Evolutionary conservation across 1,284 basidiomycete genomes (phyloP).

Genomic region (Ustilago bromivora): DNA sequence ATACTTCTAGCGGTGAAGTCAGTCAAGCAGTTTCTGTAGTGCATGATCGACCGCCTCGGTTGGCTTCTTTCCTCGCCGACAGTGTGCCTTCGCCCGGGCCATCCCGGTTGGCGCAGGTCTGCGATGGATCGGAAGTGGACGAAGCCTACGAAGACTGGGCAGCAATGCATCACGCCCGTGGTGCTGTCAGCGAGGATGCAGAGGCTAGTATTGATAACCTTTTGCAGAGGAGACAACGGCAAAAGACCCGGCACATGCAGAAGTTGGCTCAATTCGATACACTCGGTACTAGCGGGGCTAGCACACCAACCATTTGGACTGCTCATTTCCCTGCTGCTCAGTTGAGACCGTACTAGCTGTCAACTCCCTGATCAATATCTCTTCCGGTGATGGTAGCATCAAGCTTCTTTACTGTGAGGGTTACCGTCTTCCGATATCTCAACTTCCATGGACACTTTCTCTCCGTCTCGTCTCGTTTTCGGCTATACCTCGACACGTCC

Average conservation of each 20-base stretch:
- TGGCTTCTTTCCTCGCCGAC: conserved; percentile 30
- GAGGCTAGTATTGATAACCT: conserved; percentile 37
- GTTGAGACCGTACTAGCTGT: conserved; percentile 43
- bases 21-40: conserved; percentile 41
- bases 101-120: neutral
- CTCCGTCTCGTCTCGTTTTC: neutral
- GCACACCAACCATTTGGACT: conserved; percentile 43
- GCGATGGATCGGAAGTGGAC: conserved; percentile 20
- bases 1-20: conserved; percentile 44
- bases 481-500: conserved; percentile 4
- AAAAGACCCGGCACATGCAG: conserved; percentile 22
- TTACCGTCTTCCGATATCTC: neutral
- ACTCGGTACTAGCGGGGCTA: conserved; percentile 24
- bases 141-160: conserved; percentile 52
- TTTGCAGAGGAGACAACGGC: conserved; percentile 26
- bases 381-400: neutral
- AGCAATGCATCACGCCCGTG: conserved; percentile 46
- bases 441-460: conserved; percentile 6
- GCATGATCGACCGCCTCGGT: conserved; percentile 40
- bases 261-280: conserved; percentile 27
- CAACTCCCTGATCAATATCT: neutral
- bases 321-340: conserved; percentile 49
- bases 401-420: neutral
- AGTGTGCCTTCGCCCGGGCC: neutral
- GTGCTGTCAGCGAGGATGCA: conserved; percentile 38